These are phyloP conservation scores for Amanita bisporigera DNA, from an alignment of 1,284 basidiomycete species.

Conservation along the genomic window DNA sequence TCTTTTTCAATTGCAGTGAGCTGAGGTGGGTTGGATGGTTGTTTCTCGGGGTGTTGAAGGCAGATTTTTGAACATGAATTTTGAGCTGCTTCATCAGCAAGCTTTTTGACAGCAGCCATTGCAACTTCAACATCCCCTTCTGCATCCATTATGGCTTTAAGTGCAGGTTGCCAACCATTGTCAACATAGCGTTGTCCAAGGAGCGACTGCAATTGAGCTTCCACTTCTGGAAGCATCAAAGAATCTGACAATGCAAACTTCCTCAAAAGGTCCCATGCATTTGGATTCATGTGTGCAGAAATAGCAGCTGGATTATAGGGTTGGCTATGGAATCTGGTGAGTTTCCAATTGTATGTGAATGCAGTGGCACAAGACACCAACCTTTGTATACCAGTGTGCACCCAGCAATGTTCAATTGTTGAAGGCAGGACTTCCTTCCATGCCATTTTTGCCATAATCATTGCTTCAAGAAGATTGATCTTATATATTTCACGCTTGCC, in stretches of 20 bases:
- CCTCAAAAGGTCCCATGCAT: constrained; percentile 25
- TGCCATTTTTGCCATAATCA: too few species aligned
- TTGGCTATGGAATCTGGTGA: neutral
- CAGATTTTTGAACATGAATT: neutral
- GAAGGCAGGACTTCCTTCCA: too few species aligned
- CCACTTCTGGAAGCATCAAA: constrained; percentile 25
- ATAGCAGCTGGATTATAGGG: neutral
- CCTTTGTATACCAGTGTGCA: neutral
- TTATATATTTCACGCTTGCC: too few species aligned
- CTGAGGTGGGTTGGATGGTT: constrained; percentile 22
- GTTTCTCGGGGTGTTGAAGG: constrained; percentile 41
- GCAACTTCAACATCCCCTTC: constrained; percentile 6
- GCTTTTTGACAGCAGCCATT: neutral
- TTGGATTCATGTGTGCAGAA: neutral
- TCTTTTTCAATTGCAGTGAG: neutral
- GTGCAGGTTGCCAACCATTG: constrained; percentile 10
- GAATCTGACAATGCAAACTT: constrained; percentile 22
- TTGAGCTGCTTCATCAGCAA: neutral
- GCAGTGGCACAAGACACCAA: neutral
- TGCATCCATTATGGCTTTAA: constrained; percentile 12
- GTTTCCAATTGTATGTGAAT: neutral
- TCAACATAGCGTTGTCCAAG: constrained; percentile 16
- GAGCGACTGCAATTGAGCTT: constrained; percentile 16
- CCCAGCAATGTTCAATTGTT: too few species aligned
- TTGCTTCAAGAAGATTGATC: too few species aligned